phyloP scores from a whole-genome alignment of 148 eudicot genomes.

The Vaccinium darrowii region DNA sequence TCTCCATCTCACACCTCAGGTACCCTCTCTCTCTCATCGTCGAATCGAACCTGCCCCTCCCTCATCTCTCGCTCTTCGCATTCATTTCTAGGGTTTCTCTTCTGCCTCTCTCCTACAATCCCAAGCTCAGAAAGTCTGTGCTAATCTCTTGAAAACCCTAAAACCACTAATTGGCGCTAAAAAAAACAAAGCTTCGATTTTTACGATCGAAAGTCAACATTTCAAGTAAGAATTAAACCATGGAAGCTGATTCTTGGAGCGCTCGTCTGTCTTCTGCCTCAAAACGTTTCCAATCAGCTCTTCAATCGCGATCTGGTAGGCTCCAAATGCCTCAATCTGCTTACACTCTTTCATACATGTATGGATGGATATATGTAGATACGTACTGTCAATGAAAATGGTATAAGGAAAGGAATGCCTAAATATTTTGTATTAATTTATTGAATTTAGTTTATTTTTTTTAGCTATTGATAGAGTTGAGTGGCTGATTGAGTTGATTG shows the following conservation, averaged over 20 bases:
- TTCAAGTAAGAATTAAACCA: slow-evolving; percentile 17
- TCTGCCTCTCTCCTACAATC: not conserved
- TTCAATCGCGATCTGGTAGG: slow-evolving; percentile 79
- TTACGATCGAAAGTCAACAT: not conserved
- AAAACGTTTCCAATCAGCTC: slow-evolving; percentile 67
- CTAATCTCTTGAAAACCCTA: slow-evolving; percentile 28
- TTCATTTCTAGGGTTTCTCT: slow-evolving; percentile 24
- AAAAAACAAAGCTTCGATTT: not conserved
- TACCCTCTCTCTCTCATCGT: slow-evolving; percentile 12
- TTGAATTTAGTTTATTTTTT: not conserved
- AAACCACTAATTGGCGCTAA: slow-evolving; percentile 10
- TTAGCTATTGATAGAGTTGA: not conserved
- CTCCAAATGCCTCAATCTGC: not conserved
- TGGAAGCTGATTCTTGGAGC: slow-evolving; percentile 91
- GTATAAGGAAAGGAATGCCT: not conserved
- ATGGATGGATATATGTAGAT: not conserved
- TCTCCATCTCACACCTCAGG: slow-evolving; percentile 16
- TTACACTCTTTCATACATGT: not conserved
- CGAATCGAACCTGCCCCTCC: not conserved
- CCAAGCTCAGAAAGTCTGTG: not conserved
- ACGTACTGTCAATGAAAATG: not conserved
- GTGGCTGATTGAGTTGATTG: not conserved
- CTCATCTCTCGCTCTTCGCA: slow-evolving; percentile 2
- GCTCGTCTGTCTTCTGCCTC: slow-evolving; percentile 73
- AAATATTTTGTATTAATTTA: not conserved